Conservation (phyloP, 441 rosid genomes). For the Geranium incanum region DNA sequence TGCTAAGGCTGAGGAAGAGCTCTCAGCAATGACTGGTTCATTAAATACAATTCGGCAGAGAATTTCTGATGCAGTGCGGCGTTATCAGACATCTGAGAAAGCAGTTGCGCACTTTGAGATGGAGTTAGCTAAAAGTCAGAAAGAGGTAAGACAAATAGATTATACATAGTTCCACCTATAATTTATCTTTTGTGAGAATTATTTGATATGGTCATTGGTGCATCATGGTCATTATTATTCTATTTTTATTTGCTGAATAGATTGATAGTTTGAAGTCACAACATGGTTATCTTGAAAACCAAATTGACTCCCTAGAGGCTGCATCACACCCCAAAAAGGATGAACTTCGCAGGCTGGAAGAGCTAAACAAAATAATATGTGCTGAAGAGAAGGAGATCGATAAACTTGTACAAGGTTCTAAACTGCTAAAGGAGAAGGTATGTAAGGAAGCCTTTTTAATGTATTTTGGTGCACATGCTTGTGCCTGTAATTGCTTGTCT, state of each 20-base stretch:
- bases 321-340: conserved; percentile 71
- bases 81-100: conserved; percentile 59
- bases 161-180: neutral
- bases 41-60: conserved; percentile 49
- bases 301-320: conserved; percentile 69
- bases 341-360: conserved; percentile 57
- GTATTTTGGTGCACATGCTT: conserved; percentile 7
- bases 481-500: neutral
- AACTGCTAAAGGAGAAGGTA: conserved; percentile 72
- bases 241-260: conserved; percentile 32
- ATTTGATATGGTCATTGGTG: neutral
- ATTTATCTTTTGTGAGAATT: conserved; percentile 15
- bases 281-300: conserved; percentile 61
- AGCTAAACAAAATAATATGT: conserved; percentile 49
- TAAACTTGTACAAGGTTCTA: conserved; percentile 59
- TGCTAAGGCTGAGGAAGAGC: conserved; percentile 64
- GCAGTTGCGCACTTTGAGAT: conserved; percentile 55
- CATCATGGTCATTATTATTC: conserved; percentile 16
- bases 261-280: conserved; percentile 71
- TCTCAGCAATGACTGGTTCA: conserved; percentile 42
- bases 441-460: conserved; percentile 15
- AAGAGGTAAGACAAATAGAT: conserved; percentile 46
- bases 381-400: conserved; percentile 68
- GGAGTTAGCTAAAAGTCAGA: conserved; percentile 84
- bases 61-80: conserved; percentile 54